Percentiles rank a stretch among this genome's conserved stretches.
Conservation (phyloP, 2,329 filamentous ascomycete genomes). For the Colletotrichum australisinense region DNA sequence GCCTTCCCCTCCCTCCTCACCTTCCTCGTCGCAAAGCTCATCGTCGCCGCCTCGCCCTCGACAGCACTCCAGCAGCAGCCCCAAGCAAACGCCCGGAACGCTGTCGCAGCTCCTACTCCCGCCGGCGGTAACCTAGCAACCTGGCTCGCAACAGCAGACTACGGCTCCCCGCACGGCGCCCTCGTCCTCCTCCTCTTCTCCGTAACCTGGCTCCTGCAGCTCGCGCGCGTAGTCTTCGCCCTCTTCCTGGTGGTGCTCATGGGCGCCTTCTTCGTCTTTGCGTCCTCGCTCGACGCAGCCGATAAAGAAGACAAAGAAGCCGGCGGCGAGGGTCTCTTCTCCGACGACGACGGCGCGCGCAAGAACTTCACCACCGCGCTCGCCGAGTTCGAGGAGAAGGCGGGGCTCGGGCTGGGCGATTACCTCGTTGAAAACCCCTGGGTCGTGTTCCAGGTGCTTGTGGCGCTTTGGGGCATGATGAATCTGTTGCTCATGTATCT, state of each 20-base stretch:
- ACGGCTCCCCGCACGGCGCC: constrained; percentile 32
- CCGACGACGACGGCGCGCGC: neutral
- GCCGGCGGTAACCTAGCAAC: constrained; percentile 13
- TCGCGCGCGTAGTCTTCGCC: constrained; percentile 24
- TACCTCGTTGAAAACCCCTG: constrained; percentile 1
- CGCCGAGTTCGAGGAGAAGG: constrained; percentile 10
- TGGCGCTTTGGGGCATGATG: neutral
- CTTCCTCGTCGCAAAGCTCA: constrained; percentile 28
- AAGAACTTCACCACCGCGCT: constrained; percentile 17
- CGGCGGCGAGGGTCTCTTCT: neutral
- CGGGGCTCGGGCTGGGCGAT: constrained; percentile 4
- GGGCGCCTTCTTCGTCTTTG: constrained; percentile 16
- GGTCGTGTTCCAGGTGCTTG: constrained; percentile 8
- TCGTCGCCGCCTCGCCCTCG: constrained; percentile 7
- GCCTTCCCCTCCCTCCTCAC: constrained; percentile 29
- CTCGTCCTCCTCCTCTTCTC: constrained; percentile 27
- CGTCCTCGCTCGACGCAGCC: neutral
- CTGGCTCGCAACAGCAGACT: constrained; percentile 28
- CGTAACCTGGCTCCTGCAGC: constrained; percentile 21
- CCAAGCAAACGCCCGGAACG: neutral
- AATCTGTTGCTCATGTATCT: constrained; percentile 19
- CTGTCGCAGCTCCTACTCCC: neutral
- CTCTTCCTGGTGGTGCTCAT: constrained; percentile 11
- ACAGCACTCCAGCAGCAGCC: neutral
- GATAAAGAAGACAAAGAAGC: neutral